Conservation (phyloP, 2,329 filamentous ascomycete species). For the Pseudogymnoascus destructans region DNA sequence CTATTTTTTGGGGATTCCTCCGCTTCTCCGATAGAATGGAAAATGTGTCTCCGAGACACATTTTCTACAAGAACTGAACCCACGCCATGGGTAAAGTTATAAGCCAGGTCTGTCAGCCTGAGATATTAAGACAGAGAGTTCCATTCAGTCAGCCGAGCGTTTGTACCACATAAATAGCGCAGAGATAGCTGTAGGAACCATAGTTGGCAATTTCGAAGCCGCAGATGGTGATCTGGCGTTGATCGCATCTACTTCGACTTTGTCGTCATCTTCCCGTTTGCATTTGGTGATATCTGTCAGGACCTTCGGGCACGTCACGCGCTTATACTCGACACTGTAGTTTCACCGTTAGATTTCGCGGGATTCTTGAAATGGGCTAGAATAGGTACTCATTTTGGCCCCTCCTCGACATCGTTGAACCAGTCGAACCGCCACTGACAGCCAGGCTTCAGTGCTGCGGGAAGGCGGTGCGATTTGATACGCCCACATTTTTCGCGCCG, state of each 20-base stretch:
- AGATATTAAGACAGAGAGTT: conserved; percentile 3
- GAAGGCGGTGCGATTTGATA: neutral
- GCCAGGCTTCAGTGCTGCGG: neutral
- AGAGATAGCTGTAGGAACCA: neutral
- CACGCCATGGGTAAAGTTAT: neutral
- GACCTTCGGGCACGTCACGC: neutral
- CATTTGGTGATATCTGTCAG: neutral
- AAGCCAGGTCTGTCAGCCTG: neutral
- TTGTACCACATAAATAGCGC: neutral
- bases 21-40: neutral
- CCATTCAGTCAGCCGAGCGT: neutral
- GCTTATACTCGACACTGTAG: conserved; percentile 1
- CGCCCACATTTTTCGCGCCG: neutral
- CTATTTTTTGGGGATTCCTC: neutral
- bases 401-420: neutral
- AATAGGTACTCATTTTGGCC: neutral
- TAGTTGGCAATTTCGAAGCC: neutral
- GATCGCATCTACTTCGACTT: neutral
- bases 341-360: neutral
- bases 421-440: conserved; percentile 6
- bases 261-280: conserved; percentile 11
- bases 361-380: neutral
- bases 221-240: neutral
- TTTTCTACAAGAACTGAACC: conserved; percentile 5
- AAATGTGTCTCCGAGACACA: neutral